Conservation (phyloP, 2,329 filamentous ascomycete genomes). For the Colletotrichum sp. region DNA sequence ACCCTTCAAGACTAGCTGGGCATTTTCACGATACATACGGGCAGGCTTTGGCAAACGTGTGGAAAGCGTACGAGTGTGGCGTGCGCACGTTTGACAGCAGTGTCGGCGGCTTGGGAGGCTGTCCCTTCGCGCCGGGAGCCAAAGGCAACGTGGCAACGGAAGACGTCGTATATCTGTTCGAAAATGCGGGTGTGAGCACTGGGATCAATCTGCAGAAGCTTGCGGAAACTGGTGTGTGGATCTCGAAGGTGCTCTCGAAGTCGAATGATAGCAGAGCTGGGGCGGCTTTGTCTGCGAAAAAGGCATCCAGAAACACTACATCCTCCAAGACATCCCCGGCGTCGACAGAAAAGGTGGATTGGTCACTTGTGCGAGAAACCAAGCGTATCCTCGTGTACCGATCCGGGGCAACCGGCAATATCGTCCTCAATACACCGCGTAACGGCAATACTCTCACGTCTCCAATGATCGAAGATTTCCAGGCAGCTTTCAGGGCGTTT, state of each 20-base stretch:
- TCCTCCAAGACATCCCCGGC: background rate
- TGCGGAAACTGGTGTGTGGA: background rate
- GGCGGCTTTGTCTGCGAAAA: background rate
- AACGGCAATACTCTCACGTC: background rate
- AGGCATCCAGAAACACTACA: background rate
- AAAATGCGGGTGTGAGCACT: background rate
- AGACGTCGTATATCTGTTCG: background rate
- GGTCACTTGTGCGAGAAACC: background rate
- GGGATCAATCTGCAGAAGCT: background rate
- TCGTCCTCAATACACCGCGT: background rate
- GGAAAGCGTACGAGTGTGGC: background rate
- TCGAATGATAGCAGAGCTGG: background rate
- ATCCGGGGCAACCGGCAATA: background rate
- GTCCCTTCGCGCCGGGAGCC: background rate
- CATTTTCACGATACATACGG: background rate
- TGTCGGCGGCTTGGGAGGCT: background rate
- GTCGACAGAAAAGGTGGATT: background rate
- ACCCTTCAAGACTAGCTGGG: background rate
- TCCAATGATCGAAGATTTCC: background rate
- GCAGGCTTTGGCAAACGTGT: background rate
- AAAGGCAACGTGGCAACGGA: background rate
- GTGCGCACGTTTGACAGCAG: background rate
- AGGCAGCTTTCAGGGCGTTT: background rate
- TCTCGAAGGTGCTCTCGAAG: background rate
- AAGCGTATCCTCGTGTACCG: background rate